These are phyloP conservation scores for Lichtheimia hyalospora DNA, from an alignment of 371 early-diverging fungal species.

Conservation along the genomic window DNA sequence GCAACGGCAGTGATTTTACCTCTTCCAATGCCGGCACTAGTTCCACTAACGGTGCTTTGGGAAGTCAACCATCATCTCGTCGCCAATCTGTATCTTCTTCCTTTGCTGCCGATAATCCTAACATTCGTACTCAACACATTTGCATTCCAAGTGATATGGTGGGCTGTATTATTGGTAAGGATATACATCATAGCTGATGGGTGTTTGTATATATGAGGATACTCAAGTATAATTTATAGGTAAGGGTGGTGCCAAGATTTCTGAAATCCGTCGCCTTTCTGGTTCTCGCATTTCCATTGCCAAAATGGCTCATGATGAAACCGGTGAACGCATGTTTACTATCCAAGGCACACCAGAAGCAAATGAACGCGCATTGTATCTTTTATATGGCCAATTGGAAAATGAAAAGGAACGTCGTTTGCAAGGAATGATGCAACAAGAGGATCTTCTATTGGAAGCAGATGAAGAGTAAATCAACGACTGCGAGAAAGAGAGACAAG, in stretches of 20 bases:
- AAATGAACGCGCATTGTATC: slow-evolving; percentile 79
- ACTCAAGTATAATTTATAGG: too few species aligned
- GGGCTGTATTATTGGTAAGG: slow-evolving; percentile 94
- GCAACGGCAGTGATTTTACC: slow-evolving; percentile 48
- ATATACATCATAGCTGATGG: too few species aligned
- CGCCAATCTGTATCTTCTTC: slow-evolving; percentile 18
- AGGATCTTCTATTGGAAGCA: slow-evolving; percentile 27
- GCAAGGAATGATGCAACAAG: slow-evolving; percentile 28
- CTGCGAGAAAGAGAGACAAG: too few species aligned
- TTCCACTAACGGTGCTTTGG: slow-evolving; percentile 1
- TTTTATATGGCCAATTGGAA: slow-evolving; percentile 84
- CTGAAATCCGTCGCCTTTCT: slow-evolving; percentile 81
- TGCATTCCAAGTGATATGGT: slow-evolving; percentile 91
- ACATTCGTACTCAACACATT: slow-evolving; percentile 77
- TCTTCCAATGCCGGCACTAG: slow-evolving; percentile 28
- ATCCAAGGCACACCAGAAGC: slow-evolving; percentile 80
- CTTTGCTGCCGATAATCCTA: slow-evolving; percentile 22
- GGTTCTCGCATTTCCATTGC: slow-evolving; percentile 83
- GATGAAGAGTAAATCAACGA: slow-evolving; percentile 17
- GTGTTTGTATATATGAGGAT: too few species aligned
- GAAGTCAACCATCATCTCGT: slow-evolving; percentile 4
- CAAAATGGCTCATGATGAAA: slow-evolving; percentile 64
- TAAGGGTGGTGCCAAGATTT: slow-evolving; percentile 82
- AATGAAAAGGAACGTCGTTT: slow-evolving; percentile 72
- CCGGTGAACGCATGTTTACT: slow-evolving; percentile 79